These are phyloP conservation scores for Postia placenta DNA, from an alignment of 768 basidiomycete species.

Conservation along the genomic window DNA sequence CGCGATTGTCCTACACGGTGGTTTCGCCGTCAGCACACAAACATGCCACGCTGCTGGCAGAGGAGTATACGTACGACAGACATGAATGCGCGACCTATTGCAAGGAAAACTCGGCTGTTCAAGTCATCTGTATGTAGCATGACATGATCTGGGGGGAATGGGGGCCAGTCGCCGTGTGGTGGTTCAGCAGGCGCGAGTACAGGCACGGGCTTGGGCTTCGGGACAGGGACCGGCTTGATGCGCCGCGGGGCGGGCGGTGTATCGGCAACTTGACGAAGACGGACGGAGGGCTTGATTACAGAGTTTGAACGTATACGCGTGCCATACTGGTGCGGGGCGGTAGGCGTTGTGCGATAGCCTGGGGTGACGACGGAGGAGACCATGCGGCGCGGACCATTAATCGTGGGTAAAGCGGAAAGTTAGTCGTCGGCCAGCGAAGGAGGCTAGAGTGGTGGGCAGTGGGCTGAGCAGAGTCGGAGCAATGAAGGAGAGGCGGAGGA, in stretches of 20 bases:
- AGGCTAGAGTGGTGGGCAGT: constrained; percentile 10
- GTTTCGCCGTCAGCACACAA: constrained; percentile 17
- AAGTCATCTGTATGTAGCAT: constrained; percentile 73
- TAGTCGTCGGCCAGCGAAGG: constrained; percentile 27
- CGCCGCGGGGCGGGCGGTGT: constrained; percentile 21
- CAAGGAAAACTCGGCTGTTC: constrained; percentile 63
- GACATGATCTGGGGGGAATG: constrained; percentile 58
- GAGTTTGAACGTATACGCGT: constrained; percentile 51
- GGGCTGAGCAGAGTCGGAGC: constrained; percentile 22
- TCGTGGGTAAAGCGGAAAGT: constrained; percentile 11
- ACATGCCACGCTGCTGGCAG: constrained; percentile 1
- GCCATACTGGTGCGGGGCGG: constrained; percentile 38
- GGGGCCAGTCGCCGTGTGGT: constrained; percentile 21
- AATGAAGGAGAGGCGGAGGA: constrained; percentile 19
- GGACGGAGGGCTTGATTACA: constrained; percentile 44
- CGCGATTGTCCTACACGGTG: constrained; percentile 59
- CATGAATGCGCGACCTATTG: constrained; percentile 66
- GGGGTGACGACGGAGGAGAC: constrained; percentile 19
- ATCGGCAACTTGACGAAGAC: constrained; percentile 42
- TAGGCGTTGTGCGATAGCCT: constrained; percentile 22
- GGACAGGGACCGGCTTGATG: constrained; percentile 26
- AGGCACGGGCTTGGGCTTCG: constrained; percentile 15
- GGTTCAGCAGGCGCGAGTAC: constrained; percentile 13
- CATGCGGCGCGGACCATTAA: constrained; percentile 28
- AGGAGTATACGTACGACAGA: constrained; percentile 51